phyloP scores from a whole-genome alignment of 257 asterid genomes.

The Capsicum baccatum region DNA sequence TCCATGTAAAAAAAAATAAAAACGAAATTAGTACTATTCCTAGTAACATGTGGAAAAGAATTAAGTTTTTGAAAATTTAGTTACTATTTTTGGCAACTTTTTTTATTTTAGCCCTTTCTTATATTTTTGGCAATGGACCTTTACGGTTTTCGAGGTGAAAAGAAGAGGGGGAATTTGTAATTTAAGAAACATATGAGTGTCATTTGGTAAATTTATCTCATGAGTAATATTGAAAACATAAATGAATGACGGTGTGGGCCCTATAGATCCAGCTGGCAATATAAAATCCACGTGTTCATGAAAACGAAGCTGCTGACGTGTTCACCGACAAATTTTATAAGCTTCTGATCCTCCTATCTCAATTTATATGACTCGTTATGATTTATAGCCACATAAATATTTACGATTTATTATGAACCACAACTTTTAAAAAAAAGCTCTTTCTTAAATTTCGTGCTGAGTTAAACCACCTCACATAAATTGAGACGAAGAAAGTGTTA shows the following conservation, averaged over 20 bases:
- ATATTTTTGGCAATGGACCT: neutral
- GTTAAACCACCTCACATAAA: too few relatives aligned
- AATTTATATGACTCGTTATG: too few relatives aligned
- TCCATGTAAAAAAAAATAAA: neutral
- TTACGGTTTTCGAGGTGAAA: neutral
- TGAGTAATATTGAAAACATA: neutral
- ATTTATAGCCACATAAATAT: too few relatives aligned
- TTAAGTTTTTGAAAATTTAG: neutral
- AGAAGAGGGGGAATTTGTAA: neutral
- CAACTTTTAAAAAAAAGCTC: too few relatives aligned
- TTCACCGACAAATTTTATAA: neutral
- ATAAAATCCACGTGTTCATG: conserved; percentile 1
- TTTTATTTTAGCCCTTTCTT: too few relatives aligned
- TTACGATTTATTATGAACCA: too few relatives aligned
- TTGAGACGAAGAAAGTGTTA: too few relatives aligned
- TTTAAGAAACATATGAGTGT: neutral
- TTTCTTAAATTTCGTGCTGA: too few relatives aligned
- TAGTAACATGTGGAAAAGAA: neutral
- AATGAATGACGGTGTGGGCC: neutral
- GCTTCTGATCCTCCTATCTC: too few relatives aligned
- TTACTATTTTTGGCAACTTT: neutral
- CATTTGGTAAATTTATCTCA: neutral
- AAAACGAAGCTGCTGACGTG: neutral
- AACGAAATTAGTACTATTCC: neutral
- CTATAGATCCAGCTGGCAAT: neutral